phyloP scores from a whole-genome alignment of 2,329 filamentous ascomycete genomes.

The Camillea tinctor region DNA sequence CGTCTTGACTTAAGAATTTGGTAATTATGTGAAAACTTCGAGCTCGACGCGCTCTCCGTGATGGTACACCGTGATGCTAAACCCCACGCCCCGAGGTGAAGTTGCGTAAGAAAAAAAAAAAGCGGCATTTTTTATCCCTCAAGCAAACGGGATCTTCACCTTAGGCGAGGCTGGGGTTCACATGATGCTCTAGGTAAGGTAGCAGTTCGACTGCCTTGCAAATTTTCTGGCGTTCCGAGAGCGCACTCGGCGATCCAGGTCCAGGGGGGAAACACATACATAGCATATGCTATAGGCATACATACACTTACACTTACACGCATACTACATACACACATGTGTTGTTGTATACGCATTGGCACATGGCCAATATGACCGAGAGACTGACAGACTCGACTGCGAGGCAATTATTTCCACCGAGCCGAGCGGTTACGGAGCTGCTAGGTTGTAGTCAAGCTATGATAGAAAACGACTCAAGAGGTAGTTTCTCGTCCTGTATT shows the following conservation, averaged over 20 bases:
- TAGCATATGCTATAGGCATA: not conserved
- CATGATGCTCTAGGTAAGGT: not conserved
- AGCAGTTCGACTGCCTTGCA: not conserved
- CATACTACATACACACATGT: too few species aligned
- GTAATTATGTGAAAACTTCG: too few species aligned
- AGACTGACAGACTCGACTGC: too few species aligned
- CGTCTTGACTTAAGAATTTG: too few species aligned
- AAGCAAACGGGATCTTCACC: not conserved
- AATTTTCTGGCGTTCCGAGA: not conserved
- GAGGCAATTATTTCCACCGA: too few species aligned
- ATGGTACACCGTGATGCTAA: not conserved
- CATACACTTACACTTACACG: not conserved
- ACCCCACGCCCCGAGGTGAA: not conserved
- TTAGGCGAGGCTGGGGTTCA: not conserved
- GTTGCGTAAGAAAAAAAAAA: not conserved
- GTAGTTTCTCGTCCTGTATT: not conserved
- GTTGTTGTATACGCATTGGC: not conserved
- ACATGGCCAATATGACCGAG: not conserved
- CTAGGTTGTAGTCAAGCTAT: not conserved
- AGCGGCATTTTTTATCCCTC: not conserved
- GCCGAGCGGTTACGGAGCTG: too few species aligned
- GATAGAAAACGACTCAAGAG: not conserved
- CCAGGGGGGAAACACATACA: not conserved
- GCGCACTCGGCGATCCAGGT: not conserved
- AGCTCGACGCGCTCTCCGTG: too few species aligned